Evolutionary conservation across 2,329 filamentous ascomycete species (phyloP).

Genomic region (Mollisiaceae sp.): DNA sequence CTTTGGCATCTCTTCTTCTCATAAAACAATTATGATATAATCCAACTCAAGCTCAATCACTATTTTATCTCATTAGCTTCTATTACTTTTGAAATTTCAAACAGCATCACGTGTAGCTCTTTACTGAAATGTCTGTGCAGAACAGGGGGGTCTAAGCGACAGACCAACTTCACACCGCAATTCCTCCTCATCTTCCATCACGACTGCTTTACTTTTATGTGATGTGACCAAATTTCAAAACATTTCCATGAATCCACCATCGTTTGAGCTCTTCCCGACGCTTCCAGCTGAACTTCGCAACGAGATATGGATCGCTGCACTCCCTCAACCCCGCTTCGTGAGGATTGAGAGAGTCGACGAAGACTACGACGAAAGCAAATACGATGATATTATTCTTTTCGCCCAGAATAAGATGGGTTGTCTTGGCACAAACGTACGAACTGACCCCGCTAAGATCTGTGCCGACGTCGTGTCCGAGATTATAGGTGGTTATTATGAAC

Average conservation of each 20-base stretch:
- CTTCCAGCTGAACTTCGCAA: not conserved
- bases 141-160: not conserved
- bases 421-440: not conserved
- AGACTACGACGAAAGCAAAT: not conserved
- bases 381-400: not conserved
- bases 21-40: too few species aligned
- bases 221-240: not conserved
- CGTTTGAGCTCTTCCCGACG: not conserved
- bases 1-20: too few species aligned
- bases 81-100: not conserved
- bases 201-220: too few species aligned
- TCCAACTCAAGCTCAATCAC: too few species aligned
- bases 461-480: not conserved
- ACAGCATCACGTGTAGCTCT: not conserved
- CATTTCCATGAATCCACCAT: not conserved
- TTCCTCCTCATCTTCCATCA: not conserved
- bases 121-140: not conserved
- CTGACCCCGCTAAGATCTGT: not conserved
- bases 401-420: not conserved
- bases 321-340: conserved; percentile 7
- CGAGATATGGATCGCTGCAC: conserved; percentile 1
- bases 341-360: not conserved
- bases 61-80: too few species aligned
- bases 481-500: not conserved
- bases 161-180: not conserved